Percentiles rank a stretch among this genome's conserved stretches.
phyloP scores from a whole-genome alignment of 306 rosid genomes.

The Geum urbanum region DNA sequence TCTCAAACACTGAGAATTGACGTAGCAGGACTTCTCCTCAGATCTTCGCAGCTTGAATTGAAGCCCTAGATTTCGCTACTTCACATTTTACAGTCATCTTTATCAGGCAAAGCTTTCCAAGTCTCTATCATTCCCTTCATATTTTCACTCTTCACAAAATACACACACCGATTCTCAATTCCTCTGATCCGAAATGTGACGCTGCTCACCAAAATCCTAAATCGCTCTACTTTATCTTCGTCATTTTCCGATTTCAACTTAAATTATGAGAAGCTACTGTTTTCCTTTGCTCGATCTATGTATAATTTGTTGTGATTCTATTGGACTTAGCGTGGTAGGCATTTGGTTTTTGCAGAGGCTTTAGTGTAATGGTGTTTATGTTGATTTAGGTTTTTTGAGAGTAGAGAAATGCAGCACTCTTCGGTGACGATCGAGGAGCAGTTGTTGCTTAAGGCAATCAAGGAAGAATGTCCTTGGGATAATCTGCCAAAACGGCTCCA shows the following conservation, averaged over 20 bases:
- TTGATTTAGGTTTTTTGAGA: slow-evolving; percentile 20
- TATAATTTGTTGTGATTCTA: neutral
- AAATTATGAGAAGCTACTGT: neutral
- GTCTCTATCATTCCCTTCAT: too few species aligned
- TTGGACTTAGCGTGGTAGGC: neutral
- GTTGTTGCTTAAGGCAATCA: slow-evolving; percentile 62
- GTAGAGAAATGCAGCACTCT: slow-evolving; percentile 61
- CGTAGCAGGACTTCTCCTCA: too few species aligned
- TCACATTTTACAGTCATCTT: too few species aligned
- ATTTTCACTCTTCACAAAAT: too few species aligned
- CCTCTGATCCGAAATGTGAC: too few species aligned
- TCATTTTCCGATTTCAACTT: too few species aligned
- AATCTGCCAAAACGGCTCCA: slow-evolving; percentile 80
- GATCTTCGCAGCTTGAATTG: too few species aligned
- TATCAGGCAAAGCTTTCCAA: too few species aligned
- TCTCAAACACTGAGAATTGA: slow-evolving; percentile 6
- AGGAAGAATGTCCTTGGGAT: slow-evolving; percentile 84
- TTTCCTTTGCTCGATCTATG: neutral
- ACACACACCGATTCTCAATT: too few species aligned
- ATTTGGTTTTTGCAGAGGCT: neutral
- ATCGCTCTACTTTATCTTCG: too few species aligned
- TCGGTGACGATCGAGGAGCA: slow-evolving; percentile 61
- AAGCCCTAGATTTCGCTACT: too few species aligned
- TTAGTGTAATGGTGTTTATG: neutral
- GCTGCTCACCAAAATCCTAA: too few species aligned